Base-by-base conservation (phyloP, 2,329 filamentous ascomycete genomes). In the Claviceps maximensis region DNA sequence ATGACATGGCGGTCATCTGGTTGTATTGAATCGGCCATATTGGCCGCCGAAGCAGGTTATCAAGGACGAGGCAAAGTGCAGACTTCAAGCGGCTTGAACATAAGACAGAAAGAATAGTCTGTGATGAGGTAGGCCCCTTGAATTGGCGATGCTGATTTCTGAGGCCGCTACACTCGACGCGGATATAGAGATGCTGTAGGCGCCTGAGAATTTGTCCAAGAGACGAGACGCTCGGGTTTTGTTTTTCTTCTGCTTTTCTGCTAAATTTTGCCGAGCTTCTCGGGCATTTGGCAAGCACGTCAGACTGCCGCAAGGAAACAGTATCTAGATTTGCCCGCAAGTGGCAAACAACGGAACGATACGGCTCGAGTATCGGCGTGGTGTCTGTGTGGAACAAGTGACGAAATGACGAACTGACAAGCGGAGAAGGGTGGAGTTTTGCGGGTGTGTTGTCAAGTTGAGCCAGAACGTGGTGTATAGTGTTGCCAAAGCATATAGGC, bases 1-100 rank as follows among this genome's bases (percentile, higher is more conserved):
- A 44, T 29, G 36, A 33, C 51, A 46, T 29, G 25, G 17, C 33
- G 42, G 48, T 41, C 29, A n/a, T 46, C 45, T 3, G 29, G 19
- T 19, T 53, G 41, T 17, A 21, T 2, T 40, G 55, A 53, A 21
- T n/a, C 53, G 50, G 50, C 47, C 55, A 56, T 56, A 5, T 29
- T 41, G 51, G 48, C 41, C 45, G 41, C 21, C 8, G 9, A 23
- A 25, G 15, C 36, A n/a, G n/a, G 36, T n/a, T 17, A 17, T 38
- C 36, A 6, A n/a, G 15, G 36, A 17, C 17, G 36, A 38, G 15
- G 12, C 2, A 38, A 6, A 38, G 15, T n/a, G 36, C 36, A 17
- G 6, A 5, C 15, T n/a, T 4, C 17, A 17, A 8, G 8, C 36
- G 9, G 17, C 36, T 17, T 38, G 36, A 6, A n/a, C 7, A 6